These are phyloP conservation scores for Hymenoscyphus infarciens DNA, from an alignment of 2,329 filamentous ascomycete genomes.

Conservation along the genomic window DNA sequence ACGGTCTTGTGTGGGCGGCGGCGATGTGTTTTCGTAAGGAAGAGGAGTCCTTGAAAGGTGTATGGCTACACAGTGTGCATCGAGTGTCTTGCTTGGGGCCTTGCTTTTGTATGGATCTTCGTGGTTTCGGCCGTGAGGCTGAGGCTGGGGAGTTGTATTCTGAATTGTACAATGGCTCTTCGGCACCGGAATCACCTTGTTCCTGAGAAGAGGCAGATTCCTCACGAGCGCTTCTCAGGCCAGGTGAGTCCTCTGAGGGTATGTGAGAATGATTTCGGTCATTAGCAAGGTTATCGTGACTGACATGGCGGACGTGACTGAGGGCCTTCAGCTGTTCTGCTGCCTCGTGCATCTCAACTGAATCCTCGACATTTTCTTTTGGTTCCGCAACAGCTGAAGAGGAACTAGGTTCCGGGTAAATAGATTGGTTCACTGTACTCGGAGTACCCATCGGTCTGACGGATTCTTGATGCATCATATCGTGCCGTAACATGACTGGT, in stretches of 20 bases:
- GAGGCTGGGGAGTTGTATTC: slow-evolving; percentile 35
- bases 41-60: slow-evolving; percentile 64
- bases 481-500: slow-evolving; percentile 42
- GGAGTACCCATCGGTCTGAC: slow-evolving; percentile 29
- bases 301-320: slow-evolving; percentile 57
- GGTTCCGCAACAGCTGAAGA: slow-evolving; percentile 31
- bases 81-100: slow-evolving; percentile 57
- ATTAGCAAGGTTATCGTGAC: slow-evolving; percentile 41
- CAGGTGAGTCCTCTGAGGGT: slow-evolving; percentile 33
- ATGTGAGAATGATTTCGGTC: slow-evolving; percentile 35
- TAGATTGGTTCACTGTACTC: slow-evolving; percentile 25
- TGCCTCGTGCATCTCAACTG: slow-evolving; percentile 66
- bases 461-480: slow-evolving; percentile 29
- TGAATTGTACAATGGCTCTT: slow-evolving; percentile 38
- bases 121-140: slow-evolving; percentile 32
- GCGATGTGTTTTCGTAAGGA: slow-evolving; percentile 65
- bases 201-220: slow-evolving; percentile 41
- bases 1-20: slow-evolving; percentile 67
- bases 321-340: slow-evolving; percentile 64
- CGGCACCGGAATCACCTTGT: slow-evolving; percentile 39
- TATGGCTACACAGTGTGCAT: slow-evolving; percentile 59
- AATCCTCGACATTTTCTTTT: slow-evolving; percentile 55
- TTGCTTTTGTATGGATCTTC: slow-evolving; percentile 35
- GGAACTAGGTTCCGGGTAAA: slow-evolving; percentile 28
- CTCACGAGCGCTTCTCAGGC: slow-evolving; percentile 38